These are phyloP conservation scores for Solanum microdontum DNA, from an alignment of 257 asterid genomes.

Conservation along the genomic window DNA sequence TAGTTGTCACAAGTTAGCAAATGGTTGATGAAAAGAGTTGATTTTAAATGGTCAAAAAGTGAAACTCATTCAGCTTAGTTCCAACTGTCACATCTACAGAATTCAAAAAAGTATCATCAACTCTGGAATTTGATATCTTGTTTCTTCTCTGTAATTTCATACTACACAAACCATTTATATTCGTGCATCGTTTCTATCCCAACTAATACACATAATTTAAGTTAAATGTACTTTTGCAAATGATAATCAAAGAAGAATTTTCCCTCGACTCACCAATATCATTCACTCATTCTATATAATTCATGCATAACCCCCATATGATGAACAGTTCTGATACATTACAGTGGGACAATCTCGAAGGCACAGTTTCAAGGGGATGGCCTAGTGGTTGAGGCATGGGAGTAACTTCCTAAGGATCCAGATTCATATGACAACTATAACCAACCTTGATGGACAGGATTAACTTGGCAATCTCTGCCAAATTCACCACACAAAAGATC, in stretches of 20 bases:
- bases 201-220: neutral
- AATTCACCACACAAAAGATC: neutral
- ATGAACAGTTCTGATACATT: neutral
- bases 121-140: neutral
- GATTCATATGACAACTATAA: neutral
- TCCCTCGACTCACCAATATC: neutral
- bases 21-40: neutral
- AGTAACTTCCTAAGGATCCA: neutral
- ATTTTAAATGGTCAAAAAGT: neutral
- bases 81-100: neutral
- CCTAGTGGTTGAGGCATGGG: neutral
- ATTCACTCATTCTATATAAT: neutral
- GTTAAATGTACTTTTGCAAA: neutral
- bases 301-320: neutral
- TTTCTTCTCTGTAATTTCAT: neutral
- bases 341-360: neutral
- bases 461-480: neutral
- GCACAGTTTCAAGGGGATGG: neutral
- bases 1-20: neutral
- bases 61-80: neutral
- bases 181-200: no score
- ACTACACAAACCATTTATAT: neutral
- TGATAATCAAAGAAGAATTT: neutral
- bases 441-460: neutral
- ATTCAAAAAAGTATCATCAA: neutral